Evolutionary conservation across 768 basidiomycete species (phyloP).

Genomic region (Serendipita vermifera): DNA sequence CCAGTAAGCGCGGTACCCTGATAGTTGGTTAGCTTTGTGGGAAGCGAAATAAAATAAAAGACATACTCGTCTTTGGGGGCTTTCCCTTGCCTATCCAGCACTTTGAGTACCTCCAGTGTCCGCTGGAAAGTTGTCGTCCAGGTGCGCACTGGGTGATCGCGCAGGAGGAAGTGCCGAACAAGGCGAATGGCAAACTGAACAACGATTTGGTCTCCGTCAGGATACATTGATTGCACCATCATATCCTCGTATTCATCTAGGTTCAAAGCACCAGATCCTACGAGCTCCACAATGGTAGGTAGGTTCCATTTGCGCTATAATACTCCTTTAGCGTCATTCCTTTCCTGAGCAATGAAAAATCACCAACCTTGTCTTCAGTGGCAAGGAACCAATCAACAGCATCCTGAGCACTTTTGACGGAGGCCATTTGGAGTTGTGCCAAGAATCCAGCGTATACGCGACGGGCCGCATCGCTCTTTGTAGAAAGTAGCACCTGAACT

Average conservation of each 20-base stretch:
- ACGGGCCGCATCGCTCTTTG: slow-evolving; percentile 73
- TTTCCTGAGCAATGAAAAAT: not conserved
- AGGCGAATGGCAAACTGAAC: slow-evolving; percentile 72
- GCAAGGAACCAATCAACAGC: slow-evolving; percentile 93
- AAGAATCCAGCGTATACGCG: slow-evolving; percentile 83
- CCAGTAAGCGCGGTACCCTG: slow-evolving; percentile 59
- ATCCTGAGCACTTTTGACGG: slow-evolving; percentile 90
- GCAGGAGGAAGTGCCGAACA: slow-evolving; percentile 74
- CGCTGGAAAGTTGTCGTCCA: slow-evolving; percentile 66
- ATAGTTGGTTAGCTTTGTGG: not conserved
- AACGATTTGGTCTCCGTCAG: slow-evolving; percentile 62
- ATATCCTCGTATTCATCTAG: slow-evolving; percentile 74
- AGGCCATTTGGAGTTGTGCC: slow-evolving; percentile 76
- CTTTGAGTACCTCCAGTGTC: slow-evolving; percentile 67
- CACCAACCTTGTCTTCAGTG: slow-evolving; percentile 83
- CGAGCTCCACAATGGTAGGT: slow-evolving; percentile 77
- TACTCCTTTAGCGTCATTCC: slow-evolving; percentile 15
- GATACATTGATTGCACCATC: slow-evolving; percentile 70
- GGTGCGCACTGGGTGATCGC: slow-evolving; percentile 60
- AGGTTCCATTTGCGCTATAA: slow-evolving; percentile 88
- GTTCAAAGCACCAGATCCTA: slow-evolving; percentile 72
- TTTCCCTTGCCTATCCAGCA: slow-evolving; percentile 59
- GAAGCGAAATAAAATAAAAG: not conserved
- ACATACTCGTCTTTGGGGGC: slow-evolving; percentile 69
- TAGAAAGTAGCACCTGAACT: slow-evolving; percentile 62